phyloP scores from a whole-genome alignment of 768 basidiomycete genomes.

The Pulveroboletus sp. region DNA sequence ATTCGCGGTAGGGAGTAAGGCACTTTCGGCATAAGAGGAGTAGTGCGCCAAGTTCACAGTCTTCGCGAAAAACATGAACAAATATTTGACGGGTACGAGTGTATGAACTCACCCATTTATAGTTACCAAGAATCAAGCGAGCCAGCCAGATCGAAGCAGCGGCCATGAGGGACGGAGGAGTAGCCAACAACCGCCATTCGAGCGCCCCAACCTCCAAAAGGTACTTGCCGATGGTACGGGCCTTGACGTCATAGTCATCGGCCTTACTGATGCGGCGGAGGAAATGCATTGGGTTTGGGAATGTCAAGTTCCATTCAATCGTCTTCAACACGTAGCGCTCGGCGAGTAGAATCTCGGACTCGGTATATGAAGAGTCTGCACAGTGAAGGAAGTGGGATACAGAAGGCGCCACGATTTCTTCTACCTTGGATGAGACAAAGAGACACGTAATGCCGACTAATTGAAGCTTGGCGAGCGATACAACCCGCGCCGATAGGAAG shows the following conservation, averaged over 20 bases:
- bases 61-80: conserved; percentile 37
- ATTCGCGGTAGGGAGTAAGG: conserved; percentile 75
- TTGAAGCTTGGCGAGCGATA: conserved; percentile 82
- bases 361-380: conserved; percentile 70
- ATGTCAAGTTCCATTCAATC: conserved; percentile 79
- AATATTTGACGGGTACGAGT: not conserved
- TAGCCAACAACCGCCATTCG: conserved; percentile 71
- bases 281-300: conserved; percentile 87
- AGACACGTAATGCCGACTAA: conserved; percentile 86
- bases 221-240: conserved; percentile 86
- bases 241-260: conserved; percentile 83
- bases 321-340: conserved; percentile 86
- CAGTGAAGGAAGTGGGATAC: conserved; percentile 76
- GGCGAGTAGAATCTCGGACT: conserved; percentile 80
- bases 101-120: conserved; percentile 71
- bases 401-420: conserved; percentile 87
- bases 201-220: conserved; percentile 81
- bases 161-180: conserved; percentile 73
- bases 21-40: conserved; percentile 76
- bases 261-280: conserved; percentile 88
- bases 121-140: conserved; percentile 68
- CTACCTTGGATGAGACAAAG: conserved; percentile 87
- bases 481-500: conserved; percentile 63
- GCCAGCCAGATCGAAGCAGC: conserved; percentile 87
- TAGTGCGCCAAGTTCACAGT: conserved; percentile 84